A percentile compares a stretch with the other conserved stretches of the same genome.
These are phyloP conservation scores for Arthroderma sp. DNA, from an alignment of 2,329 filamentous ascomycete species.

Conservation along the genomic window DNA sequence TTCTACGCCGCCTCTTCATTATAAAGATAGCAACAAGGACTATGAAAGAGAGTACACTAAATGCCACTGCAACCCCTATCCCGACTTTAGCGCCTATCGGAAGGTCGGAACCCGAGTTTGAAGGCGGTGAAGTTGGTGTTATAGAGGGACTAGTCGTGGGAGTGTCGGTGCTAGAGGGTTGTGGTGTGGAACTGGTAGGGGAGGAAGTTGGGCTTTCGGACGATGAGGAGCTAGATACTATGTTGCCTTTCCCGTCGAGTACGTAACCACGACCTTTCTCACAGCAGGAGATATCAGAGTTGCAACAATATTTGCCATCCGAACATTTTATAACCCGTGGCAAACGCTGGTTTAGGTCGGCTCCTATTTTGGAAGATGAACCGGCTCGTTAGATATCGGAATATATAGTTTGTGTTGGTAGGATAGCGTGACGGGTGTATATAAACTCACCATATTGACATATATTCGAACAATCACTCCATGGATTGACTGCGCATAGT, in stretches of 20 bases:
- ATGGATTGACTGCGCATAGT: constrained; percentile 6
- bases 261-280: constrained; percentile 1
- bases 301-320: constrained; percentile 6
- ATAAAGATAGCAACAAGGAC: too few relatives aligned
- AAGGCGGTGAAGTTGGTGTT: neutral
- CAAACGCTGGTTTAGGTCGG: neutral
- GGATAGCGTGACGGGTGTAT: neutral
- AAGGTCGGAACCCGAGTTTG: neutral
- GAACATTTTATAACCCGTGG: constrained; percentile 5
- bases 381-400: neutral
- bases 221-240: neutral
- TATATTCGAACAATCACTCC: constrained; percentile 8
- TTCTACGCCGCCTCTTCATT: too few relatives aligned
- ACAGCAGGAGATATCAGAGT: constrained; percentile 4
- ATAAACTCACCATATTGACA: constrained; percentile 6
- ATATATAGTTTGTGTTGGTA: neutral
- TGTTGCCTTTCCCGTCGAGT: constrained; percentile 5
- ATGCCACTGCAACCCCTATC: constrained; percentile 6
- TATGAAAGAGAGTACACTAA: neutral
- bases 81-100: constrained; percentile 2
- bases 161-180: neutral
- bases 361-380: neutral
- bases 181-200: neutral
- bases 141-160: neutral
- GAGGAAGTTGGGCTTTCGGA: neutral